Evolutionary conservation across 179 eudicot species (phyloP).

Genomic region (Camellia oleifera): DNA sequence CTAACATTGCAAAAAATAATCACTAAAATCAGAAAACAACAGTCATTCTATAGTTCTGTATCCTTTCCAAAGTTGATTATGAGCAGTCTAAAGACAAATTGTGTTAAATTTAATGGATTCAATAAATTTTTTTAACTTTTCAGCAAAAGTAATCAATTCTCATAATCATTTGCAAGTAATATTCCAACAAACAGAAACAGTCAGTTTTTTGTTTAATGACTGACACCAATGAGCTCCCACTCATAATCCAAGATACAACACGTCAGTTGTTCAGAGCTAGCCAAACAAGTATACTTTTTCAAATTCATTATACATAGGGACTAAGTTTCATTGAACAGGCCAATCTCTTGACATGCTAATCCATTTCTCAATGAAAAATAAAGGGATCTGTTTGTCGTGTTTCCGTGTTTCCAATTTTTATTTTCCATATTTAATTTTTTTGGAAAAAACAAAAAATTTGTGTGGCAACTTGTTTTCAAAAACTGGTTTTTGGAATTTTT

Average conservation of each 20-base stretch:
- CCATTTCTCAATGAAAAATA: no score
- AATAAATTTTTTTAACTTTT: not conserved
- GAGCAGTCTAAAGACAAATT: not conserved
- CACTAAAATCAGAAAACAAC: not conserved
- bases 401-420: no score
- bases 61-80: not conserved
- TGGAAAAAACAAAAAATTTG: no score
- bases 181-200: not conserved
- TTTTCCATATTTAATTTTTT: no score
- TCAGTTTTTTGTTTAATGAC: not conserved
- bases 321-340: no score
- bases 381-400: no score
- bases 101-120: not conserved
- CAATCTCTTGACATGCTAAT: no score
- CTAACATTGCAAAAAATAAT: conserved; percentile 31
- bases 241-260: not conserved
- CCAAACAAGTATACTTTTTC: no score
- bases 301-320: not conserved
- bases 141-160: not conserved
- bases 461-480: no score
- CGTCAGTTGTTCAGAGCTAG: no score
- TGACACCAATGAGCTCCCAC: not conserved
- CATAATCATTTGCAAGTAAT: not conserved
- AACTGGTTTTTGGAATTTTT: no score
- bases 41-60: not conserved